A percentile compares a stretch with the other conserved stretches of the same genome.
Evolutionary conservation across 192 early-diverging fungal genomes (phyloP).

Genomic region (Rhizophagus clarus): DNA sequence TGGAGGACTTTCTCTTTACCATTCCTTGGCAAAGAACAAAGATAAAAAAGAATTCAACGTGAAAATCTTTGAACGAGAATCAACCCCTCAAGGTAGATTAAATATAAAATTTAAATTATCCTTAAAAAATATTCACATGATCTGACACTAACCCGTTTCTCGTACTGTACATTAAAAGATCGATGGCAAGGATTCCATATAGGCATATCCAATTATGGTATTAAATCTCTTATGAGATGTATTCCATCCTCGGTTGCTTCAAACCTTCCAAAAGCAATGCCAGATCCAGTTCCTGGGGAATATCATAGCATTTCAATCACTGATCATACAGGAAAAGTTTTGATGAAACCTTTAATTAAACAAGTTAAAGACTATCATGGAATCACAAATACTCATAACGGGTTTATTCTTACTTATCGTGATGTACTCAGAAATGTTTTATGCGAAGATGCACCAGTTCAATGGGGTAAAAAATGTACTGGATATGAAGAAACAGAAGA

Average conservation of each 20-base stretch:
- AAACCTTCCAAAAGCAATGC: not conserved
- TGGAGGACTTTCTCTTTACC: not conserved
- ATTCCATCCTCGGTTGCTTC: not conserved
- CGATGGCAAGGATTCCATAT: conserved; percentile 22
- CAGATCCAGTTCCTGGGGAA: not conserved
- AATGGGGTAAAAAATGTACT: conserved; percentile 12
- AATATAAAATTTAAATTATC: not conserved
- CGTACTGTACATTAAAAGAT: not conserved
- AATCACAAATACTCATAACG: not conserved
- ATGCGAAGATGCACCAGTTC: not conserved
- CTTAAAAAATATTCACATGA: not conserved
- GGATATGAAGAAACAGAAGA: conserved; percentile 18
- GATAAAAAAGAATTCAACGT: conserved; percentile 1
- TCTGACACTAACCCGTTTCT: not conserved
- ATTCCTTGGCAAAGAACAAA: not conserved
- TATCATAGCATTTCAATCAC: not conserved
- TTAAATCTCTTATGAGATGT: not conserved
- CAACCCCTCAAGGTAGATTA: conserved; percentile 6
- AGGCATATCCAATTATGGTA: not conserved
- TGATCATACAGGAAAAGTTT: not conserved
- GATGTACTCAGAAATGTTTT: conserved; percentile 3
- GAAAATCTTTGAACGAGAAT: conserved; percentile 7
- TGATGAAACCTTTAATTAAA: not conserved
- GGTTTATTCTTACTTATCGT: not conserved
- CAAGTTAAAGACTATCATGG: not conserved